These are phyloP conservation scores for Boletales sp. DNA, from an alignment of 768 basidiomycete genomes.

Conservation along the genomic window DNA sequence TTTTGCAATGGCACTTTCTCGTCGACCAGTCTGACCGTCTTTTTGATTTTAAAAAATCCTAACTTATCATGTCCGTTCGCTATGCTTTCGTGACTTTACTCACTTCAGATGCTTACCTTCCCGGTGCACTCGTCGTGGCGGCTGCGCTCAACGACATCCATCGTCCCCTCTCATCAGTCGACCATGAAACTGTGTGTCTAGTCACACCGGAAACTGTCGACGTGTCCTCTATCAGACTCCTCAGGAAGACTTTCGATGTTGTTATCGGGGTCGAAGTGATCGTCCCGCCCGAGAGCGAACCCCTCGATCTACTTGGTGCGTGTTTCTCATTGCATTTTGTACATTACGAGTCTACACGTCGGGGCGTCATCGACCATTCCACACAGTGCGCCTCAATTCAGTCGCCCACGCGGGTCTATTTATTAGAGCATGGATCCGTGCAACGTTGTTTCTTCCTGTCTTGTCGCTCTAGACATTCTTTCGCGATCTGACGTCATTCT, in stretches of 20 bases:
- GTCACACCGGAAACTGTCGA: conserved; percentile 94
- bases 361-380: background rate
- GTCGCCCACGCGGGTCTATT: conserved; percentile 7
- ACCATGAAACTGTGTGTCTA: conserved; percentile 77
- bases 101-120: conserved; percentile 89
- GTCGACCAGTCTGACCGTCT: background rate
- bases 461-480: conserved; percentile 8
- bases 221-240: conserved; percentile 71
- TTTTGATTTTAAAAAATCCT: background rate
- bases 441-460: conserved; percentile 19
- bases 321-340: conserved; percentile 4
- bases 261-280: conserved; percentile 94
- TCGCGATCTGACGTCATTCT: conserved; percentile 9
- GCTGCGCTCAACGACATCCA: conserved; percentile 84
- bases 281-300: conserved; percentile 58
- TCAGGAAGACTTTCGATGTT: conserved; percentile 75
- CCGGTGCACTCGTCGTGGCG: conserved; percentile 84
- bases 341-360: conserved; percentile 2
- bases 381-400: background rate
- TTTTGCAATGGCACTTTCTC: conserved; percentile 7
- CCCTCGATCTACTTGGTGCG: conserved; percentile 79
- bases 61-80: conserved; percentile 51
- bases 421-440: conserved; percentile 6
- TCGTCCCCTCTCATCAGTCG: conserved; percentile 30
- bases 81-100: conserved; percentile 91